Percentiles rank a stretch among this genome's conserved stretches.
Evolutionary conservation across 176 grass and related monocot species (phyloP).

Genomic region (Poa annua): DNA sequence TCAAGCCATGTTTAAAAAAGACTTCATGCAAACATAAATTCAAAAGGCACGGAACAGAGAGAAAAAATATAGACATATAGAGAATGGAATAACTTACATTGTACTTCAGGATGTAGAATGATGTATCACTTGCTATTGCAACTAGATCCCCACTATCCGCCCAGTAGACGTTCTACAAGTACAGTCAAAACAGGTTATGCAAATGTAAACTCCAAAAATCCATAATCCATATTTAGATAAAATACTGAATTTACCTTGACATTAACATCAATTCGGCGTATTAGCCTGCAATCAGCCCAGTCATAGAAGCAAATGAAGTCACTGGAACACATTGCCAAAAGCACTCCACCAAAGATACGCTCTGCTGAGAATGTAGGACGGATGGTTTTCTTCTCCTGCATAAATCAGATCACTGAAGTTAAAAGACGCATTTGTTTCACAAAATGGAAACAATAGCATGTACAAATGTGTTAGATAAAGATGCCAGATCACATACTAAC

Average conservation of each 20-base stretch:
- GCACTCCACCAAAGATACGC: slow-evolving; percentile 87
- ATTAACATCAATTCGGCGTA: slow-evolving; percentile 93
- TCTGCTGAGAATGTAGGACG: slow-evolving; percentile 88
- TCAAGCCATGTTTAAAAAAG: background rate
- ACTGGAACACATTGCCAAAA: slow-evolving; percentile 95
- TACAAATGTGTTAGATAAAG: background rate
- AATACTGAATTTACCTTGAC: slow-evolving; percentile 71
- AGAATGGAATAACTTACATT: slow-evolving; percentile 69
- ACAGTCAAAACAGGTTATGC: slow-evolving; percentile 5
- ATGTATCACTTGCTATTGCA: slow-evolving; percentile 93
- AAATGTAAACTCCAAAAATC: slow-evolving; percentile 17
- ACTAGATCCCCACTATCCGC: slow-evolving; percentile 96
- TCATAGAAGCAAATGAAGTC: slow-evolving; percentile 99
- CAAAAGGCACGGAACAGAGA: background rate
- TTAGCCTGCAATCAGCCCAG: slow-evolving; percentile 90
- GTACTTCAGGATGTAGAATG: slow-evolving; percentile 97
- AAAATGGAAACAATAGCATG: background rate
- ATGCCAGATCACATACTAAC: slow-evolving; percentile 1
- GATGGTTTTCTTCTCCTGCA: slow-evolving; percentile 91
- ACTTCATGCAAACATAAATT: background rate
- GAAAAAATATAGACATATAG: slow-evolving; percentile 29
- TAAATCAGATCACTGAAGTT: slow-evolving; percentile 45
- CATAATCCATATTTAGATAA: slow-evolving; percentile 8
- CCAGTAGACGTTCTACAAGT: slow-evolving; percentile 91
- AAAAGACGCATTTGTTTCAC: background rate